phyloP scores from a whole-genome alignment of 2,329 filamentous ascomycete species.

The Arthrobotrys megalospora region DNA sequence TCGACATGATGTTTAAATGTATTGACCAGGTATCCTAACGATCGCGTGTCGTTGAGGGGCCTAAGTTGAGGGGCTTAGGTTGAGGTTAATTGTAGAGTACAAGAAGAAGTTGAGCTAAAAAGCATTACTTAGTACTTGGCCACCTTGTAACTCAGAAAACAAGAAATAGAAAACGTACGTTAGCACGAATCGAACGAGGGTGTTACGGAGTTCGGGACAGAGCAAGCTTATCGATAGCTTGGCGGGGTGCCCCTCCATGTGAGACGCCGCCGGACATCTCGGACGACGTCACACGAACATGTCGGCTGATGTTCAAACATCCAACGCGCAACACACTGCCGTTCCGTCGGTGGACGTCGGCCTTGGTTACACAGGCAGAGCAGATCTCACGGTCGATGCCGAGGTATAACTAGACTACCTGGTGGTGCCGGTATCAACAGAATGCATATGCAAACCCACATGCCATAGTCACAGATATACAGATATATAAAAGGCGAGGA shows the following conservation, averaged over 20 bases:
- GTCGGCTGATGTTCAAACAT: constrained; percentile 47
- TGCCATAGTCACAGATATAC: too few species aligned
- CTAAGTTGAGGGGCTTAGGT: neutral
- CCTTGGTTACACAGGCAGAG: constrained; percentile 14
- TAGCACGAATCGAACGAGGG: constrained; percentile 9
- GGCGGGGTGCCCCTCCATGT: constrained; percentile 47
- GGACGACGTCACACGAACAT: constrained; percentile 53
- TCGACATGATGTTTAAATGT: constrained; percentile 27
- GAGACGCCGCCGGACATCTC: constrained; percentile 8
- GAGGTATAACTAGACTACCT: too few species aligned
- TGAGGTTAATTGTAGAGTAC: neutral
- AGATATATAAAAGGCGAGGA: too few species aligned
- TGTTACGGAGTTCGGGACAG: neutral
- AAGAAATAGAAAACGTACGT: constrained; percentile 22
- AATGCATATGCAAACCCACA: too few species aligned
- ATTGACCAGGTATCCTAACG: neutral
- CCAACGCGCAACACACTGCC: constrained; percentile 44
- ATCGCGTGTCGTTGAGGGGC: constrained; percentile 10
- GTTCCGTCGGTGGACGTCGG: neutral
- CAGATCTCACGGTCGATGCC: neutral
- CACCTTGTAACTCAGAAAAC: constrained; percentile 10
- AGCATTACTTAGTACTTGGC: neutral
- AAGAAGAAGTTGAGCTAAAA: neutral
- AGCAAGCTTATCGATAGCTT: constrained; percentile 46
- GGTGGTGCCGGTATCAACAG: too few species aligned